Conservation (phyloP, 116 monocot species). For the Dioscorea cayenensis region DNA sequence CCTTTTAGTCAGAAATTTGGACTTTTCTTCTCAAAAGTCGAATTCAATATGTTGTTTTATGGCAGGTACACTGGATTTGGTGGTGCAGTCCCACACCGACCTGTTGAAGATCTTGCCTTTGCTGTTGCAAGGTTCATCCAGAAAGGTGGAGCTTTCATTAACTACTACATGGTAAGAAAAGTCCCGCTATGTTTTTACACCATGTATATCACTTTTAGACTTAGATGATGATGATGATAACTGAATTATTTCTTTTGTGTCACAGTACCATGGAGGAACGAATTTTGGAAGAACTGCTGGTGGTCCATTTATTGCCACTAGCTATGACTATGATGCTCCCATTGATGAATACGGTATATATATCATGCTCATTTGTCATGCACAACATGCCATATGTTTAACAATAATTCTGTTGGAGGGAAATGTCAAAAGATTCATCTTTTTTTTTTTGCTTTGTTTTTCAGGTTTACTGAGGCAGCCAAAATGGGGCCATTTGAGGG, state of each 20-base stretch:
- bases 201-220: not conserved
- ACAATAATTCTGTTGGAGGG: no score
- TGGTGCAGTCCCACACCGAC: conserved; percentile 62
- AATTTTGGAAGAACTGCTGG: conserved; percentile 88
- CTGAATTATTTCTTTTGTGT: not conserved
- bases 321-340: conserved; percentile 94
- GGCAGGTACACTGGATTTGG: conserved; percentile 83
- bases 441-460: not conserved
- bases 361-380: not conserved
- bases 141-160: conserved; percentile 85
- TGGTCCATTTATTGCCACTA: conserved; percentile 84
- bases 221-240: not conserved
- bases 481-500: conserved; percentile 92
- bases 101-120: conserved; percentile 84
- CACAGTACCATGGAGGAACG: conserved; percentile 93
- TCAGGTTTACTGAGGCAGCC: conserved; percentile 80
- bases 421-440: not conserved
- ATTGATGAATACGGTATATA: conserved; percentile 81
- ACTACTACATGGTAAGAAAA: conserved; percentile 85
- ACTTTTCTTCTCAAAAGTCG: not conserved
- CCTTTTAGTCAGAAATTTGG: not conserved
- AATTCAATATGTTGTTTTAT: not conserved
- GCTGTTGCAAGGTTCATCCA: conserved; percentile 83
- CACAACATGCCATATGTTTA: not conserved
- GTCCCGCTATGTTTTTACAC: not conserved